These are phyloP conservation scores for Croton laevigatus DNA, from an alignment of 441 rosid species.

Conservation along the genomic window DNA sequence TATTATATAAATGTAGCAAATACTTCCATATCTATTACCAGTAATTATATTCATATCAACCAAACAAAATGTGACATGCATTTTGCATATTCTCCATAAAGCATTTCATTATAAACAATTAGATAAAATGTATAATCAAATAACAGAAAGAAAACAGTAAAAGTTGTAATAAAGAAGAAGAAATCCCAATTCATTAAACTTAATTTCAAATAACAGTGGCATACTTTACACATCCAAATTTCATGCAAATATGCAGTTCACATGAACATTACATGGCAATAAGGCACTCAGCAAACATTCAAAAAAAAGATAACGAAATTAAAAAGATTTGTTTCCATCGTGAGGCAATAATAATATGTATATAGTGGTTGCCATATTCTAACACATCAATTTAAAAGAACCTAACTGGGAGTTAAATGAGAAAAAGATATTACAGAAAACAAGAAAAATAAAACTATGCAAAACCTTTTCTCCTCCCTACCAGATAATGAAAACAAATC, in stretches of 20 bases:
- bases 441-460: background rate
- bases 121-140: background rate
- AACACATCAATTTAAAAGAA: background rate
- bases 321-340: background rate
- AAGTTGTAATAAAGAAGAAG: background rate
- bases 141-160: background rate
- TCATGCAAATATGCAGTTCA: background rate
- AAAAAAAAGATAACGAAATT: background rate
- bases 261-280: background rate
- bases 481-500: background rate
- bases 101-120: background rate
- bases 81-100: background rate
- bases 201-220: background rate
- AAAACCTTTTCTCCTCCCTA: background rate
- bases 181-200: conserved; percentile 5
- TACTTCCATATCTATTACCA: background rate
- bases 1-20: background rate
- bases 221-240: background rate
- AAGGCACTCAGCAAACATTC: background rate
- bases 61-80: background rate
- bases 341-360: background rate
- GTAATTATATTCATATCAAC: background rate
- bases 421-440: background rate
- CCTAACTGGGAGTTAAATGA: background rate
- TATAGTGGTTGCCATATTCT: background rate